These are phyloP conservation scores for Penicillium psychrosexuale DNA, from an alignment of 2,329 filamentous ascomycete species.

Conservation along the genomic window DNA sequence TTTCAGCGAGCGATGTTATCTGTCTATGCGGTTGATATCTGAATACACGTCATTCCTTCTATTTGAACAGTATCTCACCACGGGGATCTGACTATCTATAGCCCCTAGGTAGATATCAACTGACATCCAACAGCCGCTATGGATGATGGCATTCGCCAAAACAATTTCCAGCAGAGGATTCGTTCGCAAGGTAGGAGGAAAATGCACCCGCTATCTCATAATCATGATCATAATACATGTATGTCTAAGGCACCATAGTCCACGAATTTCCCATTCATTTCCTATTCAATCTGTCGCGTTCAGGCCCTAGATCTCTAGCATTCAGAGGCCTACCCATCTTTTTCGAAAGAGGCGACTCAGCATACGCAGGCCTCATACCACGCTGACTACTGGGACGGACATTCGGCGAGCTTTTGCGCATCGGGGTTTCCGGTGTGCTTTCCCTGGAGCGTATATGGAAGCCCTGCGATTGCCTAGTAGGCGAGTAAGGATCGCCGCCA, in stretches of 20 bases:
- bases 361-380: constrained; percentile 22
- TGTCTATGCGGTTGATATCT: constrained; percentile 11
- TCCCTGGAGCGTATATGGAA: constrained; percentile 34
- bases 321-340: constrained; percentile 27
- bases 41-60: constrained; percentile 14
- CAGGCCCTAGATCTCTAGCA: constrained; percentile 33
- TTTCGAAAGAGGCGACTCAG: constrained; percentile 36
- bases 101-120: background rate
- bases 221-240: constrained; percentile 7
- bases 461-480: constrained; percentile 23
- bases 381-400: constrained; percentile 21
- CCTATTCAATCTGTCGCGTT: constrained; percentile 19
- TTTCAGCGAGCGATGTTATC: constrained; percentile 21
- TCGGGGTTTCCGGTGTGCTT: constrained; percentile 32
- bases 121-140: too few species aligned
- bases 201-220: background rate
- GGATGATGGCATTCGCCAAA: background rate
- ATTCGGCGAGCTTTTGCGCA: constrained; percentile 22
- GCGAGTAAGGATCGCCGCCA: constrained; percentile 28
- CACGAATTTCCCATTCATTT: background rate
- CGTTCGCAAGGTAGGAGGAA: background rate
- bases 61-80: constrained; percentile 11
- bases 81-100: background rate
- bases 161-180: background rate
- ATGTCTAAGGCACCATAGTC: background rate